Evolutionary conservation across 257 asterid species (phyloP).

Genomic region (Scutellaria minor): DNA sequence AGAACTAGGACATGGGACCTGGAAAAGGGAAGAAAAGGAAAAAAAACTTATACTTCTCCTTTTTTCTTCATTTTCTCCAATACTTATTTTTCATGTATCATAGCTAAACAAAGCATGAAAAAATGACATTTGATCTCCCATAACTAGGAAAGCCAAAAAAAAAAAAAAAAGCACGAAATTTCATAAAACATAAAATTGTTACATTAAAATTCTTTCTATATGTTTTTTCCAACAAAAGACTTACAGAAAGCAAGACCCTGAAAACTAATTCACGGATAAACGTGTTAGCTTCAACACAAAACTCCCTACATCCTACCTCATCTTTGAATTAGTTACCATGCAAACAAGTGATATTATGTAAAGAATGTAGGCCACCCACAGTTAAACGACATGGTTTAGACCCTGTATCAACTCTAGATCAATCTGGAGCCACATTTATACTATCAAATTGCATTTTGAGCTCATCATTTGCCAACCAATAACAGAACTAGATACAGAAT

Average conservation of each 20-base stretch:
- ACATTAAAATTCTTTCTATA: not conserved
- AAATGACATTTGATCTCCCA: conserved; percentile 15
- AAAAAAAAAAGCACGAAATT: not conserved
- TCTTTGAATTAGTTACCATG: conserved; percentile 3
- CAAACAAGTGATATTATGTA: conserved; percentile 5
- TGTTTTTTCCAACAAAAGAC: not conserved
- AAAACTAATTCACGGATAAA: not conserved
- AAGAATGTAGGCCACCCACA: not conserved
- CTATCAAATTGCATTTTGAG: conserved; percentile 2
- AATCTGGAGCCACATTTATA: conserved; percentile 2
- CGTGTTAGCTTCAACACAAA: conserved; percentile 1
- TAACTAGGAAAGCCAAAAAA: conserved; percentile 7
- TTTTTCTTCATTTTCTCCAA: conserved; percentile 26
- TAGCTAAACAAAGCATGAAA: conserved; percentile 5
- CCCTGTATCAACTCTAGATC: conserved; percentile 4
- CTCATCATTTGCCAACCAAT: not conserved
- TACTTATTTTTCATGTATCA: conserved; percentile 13
- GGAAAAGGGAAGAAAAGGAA: conserved; percentile 35
- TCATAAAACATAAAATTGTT: not conserved
- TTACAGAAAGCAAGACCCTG: not conserved
- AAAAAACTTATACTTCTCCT: conserved; percentile 31
- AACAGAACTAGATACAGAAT: not conserved
- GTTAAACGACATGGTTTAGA: not conserved
- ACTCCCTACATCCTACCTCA: not conserved
- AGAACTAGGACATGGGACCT: conserved; percentile 38